Evolutionary conservation across 2,329 filamentous ascomycete species (phyloP), one percentile per base, ranked within the genome.

Genomic region (Penicillium freii): DNA sequence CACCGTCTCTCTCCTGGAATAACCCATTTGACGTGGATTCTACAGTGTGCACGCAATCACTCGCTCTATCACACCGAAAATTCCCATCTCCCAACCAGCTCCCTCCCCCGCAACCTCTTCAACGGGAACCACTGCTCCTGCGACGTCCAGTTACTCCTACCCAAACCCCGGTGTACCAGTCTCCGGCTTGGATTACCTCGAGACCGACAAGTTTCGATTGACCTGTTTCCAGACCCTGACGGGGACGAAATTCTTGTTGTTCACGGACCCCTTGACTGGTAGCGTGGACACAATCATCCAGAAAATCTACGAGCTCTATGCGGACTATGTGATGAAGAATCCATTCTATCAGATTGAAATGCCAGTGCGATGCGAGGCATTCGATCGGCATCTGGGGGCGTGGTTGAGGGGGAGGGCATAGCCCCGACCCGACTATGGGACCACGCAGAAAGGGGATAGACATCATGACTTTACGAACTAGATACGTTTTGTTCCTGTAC

Each of bases 261-360:
- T 99, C 73, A 97, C 94, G 54, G 94, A 97, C 75, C 87, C 87
- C 17, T 86, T 91, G 63, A 92, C 95, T 78, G 85, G 65, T 27
- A 96, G 95, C 70, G 87, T 95, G 39, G 94, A 97, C 68, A 82
- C 85, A 13, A 88, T 93, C 44, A 87, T 96, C 66, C 84, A 86
- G 71, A 89, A 86, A 74, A 88, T 97, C 68, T 97, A 99, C 74
- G 94, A 97, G 74, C 78, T 97, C 51, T 99, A 97, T 78, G 85
- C 91, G 50, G 94, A 99, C 76, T 97, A 91, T 73, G 94, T 99
- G 66, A 97, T 97, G 91, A 99, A 97, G 82, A 99, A 99, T 75
- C 94, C 94, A 1, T 99, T 99, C 72, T 97, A 97, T 78, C 92
- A 94, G 71, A 82, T 96, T 56, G 94, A 99, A 79, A 99, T 97